These are phyloP conservation scores for Teratosphaeria pseudoeucalypti DNA, from an alignment of 2,329 filamentous ascomycete species.

Conservation along the genomic window DNA sequence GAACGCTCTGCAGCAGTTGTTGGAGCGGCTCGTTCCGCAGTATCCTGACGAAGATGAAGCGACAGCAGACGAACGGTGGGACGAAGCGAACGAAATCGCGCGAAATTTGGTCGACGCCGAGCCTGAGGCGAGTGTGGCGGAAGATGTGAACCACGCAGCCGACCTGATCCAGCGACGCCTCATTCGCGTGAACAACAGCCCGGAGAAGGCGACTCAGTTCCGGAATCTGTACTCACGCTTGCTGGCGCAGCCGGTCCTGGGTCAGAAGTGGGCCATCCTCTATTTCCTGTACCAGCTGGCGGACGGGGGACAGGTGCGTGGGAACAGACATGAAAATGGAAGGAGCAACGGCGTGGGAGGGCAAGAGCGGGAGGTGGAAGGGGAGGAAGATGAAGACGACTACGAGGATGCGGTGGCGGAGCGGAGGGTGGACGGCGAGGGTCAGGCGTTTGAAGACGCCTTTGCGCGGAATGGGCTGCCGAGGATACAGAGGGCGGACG, in stretches of 20 bases:
- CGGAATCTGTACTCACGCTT: constrained; percentile 84
- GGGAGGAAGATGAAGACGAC: constrained; percentile 1
- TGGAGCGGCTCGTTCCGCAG: constrained; percentile 59
- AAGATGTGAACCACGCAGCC: constrained; percentile 81
- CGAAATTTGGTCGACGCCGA: constrained; percentile 34
- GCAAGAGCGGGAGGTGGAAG: constrained; percentile 2
- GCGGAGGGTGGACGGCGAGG: constrained; percentile 6
- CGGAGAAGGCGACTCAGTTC: constrained; percentile 68
- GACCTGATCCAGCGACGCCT: constrained; percentile 86
- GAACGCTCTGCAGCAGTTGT: constrained; percentile 67
- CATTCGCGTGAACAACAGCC: constrained; percentile 64
- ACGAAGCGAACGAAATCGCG: constrained; percentile 47
- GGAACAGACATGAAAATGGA: not conserved
- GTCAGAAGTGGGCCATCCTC: constrained; percentile 94
- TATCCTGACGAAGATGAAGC: constrained; percentile 57
- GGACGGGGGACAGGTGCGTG: constrained; percentile 33
- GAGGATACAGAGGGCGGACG: constrained; percentile 24
- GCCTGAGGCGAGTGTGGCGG: constrained; percentile 45
- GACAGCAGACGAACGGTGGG: constrained; percentile 57
- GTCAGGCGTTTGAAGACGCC: constrained; percentile 32
- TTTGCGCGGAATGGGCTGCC: constrained; percentile 37
- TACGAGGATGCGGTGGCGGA: constrained; percentile 1
- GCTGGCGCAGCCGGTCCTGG: constrained; percentile 79
- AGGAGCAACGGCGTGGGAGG: not conserved
- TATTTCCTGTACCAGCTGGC: constrained; percentile 80